These are phyloP conservation scores for Dactylis glomerata DNA, from an alignment of 176 grass and related monocot genomes.

Conservation along the genomic window DNA sequence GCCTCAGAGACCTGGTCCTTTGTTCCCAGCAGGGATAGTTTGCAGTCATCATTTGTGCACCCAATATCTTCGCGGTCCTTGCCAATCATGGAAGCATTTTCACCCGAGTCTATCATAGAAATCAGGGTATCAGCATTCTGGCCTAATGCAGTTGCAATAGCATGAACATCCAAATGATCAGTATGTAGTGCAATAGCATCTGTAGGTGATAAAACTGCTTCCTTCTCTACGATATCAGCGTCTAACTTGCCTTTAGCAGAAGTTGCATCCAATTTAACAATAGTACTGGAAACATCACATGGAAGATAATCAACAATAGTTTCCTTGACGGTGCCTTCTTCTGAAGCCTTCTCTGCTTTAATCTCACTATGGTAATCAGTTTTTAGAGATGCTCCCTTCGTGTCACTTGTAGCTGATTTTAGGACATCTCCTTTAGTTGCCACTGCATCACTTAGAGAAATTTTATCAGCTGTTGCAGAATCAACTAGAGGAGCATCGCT, in stretches of 20 bases:
- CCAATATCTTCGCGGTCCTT: constrained; percentile 9
- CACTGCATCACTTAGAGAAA: constrained; percentile 24
- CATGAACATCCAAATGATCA: constrained; percentile 3
- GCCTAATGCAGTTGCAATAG: neutral
- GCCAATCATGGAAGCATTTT: neutral
- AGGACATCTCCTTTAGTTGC: constrained; percentile 22
- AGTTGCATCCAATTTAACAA: constrained; percentile 22
- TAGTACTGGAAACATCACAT: neutral
- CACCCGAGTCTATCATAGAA: constrained; percentile 12
- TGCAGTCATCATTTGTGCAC: neutral
- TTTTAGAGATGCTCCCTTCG: constrained; percentile 25
- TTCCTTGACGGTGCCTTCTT: constrained; percentile 17
- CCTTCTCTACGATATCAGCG: constrained; percentile 14
- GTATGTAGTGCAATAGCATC: neutral
- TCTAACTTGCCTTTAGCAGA: constrained; percentile 5
- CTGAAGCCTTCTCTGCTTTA: constrained; percentile 17
- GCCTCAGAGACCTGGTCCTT: constrained; percentile 64
- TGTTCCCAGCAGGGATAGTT: constrained; percentile 9
- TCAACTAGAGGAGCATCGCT: constrained; percentile 22
- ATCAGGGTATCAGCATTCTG: constrained; percentile 13
- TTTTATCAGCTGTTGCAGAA: constrained; percentile 26
- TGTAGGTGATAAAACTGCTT: neutral
- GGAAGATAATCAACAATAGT: neutral
- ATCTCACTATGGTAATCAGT: constrained; percentile 8
- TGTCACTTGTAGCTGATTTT: constrained; percentile 20